phyloP scores from a whole-genome alignment of 108 stramenopile genomes.

The Aurantiochytrium sp. region DNA sequence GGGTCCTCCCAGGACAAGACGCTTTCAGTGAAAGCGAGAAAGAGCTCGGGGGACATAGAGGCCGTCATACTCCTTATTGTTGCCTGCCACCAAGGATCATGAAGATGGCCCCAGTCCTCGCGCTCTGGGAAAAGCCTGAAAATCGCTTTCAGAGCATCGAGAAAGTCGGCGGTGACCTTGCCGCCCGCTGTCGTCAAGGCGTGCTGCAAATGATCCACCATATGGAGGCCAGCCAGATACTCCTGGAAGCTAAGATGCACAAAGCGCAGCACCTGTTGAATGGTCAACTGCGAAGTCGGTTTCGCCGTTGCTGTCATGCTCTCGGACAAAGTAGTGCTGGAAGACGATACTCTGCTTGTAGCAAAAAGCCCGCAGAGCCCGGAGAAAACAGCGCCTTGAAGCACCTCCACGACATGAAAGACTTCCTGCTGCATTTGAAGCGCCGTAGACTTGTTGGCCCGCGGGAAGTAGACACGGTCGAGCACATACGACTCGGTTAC shows the following conservation, averaged over 20 bases:
- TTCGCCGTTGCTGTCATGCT: too few species aligned
- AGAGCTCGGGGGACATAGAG: neutral
- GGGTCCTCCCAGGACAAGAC: neutral
- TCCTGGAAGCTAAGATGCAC: slow-evolving; percentile 30
- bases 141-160: neutral
- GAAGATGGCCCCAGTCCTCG: neutral
- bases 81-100: slow-evolving; percentile 26
- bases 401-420: neutral
- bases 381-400: neutral
- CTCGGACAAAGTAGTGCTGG: too few species aligned
- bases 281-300: too few species aligned
- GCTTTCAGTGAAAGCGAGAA: neutral
- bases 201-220: neutral
- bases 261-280: neutral
- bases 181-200: neutral
- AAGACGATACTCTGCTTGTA: neutral
- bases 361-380: slow-evolving; percentile 9
- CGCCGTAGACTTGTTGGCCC: neutral
- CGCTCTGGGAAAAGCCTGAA: neutral
- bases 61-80: neutral
- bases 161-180: too few species aligned
- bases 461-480: neutral
- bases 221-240: neutral
- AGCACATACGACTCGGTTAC: neutral
- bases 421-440: neutral